Percentiles rank a stretch among this genome's conserved stretches.
These are phyloP conservation scores for Noccaea caerulescens DNA, from an alignment of 345 rosid genomes.

Conservation along the genomic window DNA sequence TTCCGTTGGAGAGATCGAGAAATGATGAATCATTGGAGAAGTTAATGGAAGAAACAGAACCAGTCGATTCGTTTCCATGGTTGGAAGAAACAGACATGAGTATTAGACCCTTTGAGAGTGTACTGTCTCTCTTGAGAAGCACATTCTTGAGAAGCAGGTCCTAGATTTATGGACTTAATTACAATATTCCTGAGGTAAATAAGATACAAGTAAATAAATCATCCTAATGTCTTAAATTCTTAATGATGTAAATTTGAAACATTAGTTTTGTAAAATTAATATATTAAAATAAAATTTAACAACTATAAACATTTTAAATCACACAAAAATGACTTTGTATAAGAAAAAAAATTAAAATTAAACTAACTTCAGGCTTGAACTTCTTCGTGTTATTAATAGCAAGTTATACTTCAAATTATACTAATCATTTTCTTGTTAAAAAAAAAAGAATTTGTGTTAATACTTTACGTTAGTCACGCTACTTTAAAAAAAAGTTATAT, in stretches of 20 bases:
- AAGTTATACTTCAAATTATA: too few species aligned
- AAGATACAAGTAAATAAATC: conserved; percentile 13
- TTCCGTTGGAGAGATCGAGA: conserved; percentile 57
- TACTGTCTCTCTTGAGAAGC: conserved; percentile 33
- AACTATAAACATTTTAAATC: neutral
- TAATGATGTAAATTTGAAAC: conserved; percentile 9
- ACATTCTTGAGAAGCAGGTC: conserved; percentile 32
- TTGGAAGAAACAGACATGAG: conserved; percentile 66
- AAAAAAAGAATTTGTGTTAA: too few species aligned
- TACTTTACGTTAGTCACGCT: too few species aligned
- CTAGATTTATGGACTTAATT: neutral
- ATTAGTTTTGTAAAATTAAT: neutral
- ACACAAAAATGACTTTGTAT: too few species aligned
- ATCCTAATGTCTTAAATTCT: neutral
- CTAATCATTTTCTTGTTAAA: too few species aligned
- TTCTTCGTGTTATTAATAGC: too few species aligned
- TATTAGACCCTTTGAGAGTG: conserved; percentile 40
- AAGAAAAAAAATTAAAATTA: too few species aligned
- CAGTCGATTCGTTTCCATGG: conserved; percentile 63
- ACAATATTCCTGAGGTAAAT: neutral
- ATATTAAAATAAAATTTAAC: neutral
- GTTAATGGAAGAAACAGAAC: conserved; percentile 62
- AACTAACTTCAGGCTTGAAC: too few species aligned
- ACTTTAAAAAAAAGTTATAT: neutral
- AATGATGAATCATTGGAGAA: conserved; percentile 51